Evolutionary conservation across 2,329 filamentous ascomycete genomes (phyloP), one percentile per base, ranked within the genome.

Genomic region (Rhinocladiella similis): DNA sequence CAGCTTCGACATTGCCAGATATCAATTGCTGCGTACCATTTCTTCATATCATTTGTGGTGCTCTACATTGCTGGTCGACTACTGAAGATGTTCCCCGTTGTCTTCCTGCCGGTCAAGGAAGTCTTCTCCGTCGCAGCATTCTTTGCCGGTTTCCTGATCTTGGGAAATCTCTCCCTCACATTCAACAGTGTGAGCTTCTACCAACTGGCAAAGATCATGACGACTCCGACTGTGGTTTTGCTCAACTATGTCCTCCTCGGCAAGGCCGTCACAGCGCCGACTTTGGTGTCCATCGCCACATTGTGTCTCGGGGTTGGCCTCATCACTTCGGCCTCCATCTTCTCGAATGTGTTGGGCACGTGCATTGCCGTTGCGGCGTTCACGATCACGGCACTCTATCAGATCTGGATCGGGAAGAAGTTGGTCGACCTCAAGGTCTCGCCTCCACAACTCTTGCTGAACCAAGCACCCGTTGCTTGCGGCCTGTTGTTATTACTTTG

Each of bases 301-400:
- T 41, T 45, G 13, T 89, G 85, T 64, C 36, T 80, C 1, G 86
- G 86, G 36, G 85, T 89, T 3, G 72, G 41, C 71, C 81, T 54
- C 66, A 82, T 82, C 69, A 81, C 80, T 0, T 20, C 38, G 14
- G 45, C 43, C 13, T 29, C 33, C 13, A 33, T 49, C 25, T 27
- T 29, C 22, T 48, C 52, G 12, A 57, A 57, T 22, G 16, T 45
- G 14, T 33, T 25, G 14, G 54, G 54, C 20, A 48, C 50, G 1
- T 14, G 47, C 14, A 38, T 57, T 20, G 54, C 54, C 38, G 25
- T 57, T 12, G 54, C 54, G 3, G 54, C 54, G 10, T 57, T 57
- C 45, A 47, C 43, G 12, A 47, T 49, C 42, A 57, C 54, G 6
- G 54, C 54, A 1, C 43, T 57, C 35, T 57, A 57, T 41, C 54